phyloP scores from a whole-genome alignment of 371 early-diverging fungal genomes.

The Chytridium lagenaria region DNA sequence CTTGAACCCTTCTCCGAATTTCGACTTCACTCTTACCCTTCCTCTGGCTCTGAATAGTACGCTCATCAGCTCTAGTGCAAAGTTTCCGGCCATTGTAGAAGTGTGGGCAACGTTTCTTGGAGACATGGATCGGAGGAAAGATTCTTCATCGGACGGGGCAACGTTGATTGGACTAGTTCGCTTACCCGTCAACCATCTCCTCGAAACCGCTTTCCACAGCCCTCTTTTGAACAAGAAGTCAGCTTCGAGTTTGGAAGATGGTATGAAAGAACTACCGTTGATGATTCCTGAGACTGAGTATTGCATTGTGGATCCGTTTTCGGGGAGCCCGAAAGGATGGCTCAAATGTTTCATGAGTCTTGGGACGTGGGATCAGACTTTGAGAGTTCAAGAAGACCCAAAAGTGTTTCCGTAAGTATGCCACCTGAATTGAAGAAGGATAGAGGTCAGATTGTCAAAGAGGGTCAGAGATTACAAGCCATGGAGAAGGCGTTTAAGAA shows the following conservation, averaged over 20 bases:
- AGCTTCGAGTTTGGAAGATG: not conserved
- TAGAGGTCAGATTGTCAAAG: too few relatives aligned
- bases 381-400: constrained; percentile 7
- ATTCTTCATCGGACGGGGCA: not conserved
- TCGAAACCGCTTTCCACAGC: constrained; percentile 24
- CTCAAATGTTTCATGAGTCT: constrained; percentile 38
- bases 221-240: not conserved
- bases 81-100: constrained; percentile 44
- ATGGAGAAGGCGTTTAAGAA: not conserved
- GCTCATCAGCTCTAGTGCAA: constrained; percentile 23
- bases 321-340: constrained; percentile 49
- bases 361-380: constrained; percentile 49
- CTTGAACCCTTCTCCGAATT: constrained; percentile 37
- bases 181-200: constrained; percentile 42
- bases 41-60: constrained; percentile 41
- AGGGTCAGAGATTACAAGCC: not conserved
- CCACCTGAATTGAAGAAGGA: too few relatives aligned
- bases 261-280: constrained; percentile 26
- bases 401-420: not conserved
- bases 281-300: constrained; percentile 54
- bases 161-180: constrained; percentile 41
- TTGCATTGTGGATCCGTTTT: constrained; percentile 48
- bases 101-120: constrained; percentile 38
- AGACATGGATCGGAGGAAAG: not conserved
- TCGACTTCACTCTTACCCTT: constrained; percentile 44